Conservation (phyloP, 202 grass and related monocot genomes). For the Bolboschoenoplectus hybrid region DNA sequence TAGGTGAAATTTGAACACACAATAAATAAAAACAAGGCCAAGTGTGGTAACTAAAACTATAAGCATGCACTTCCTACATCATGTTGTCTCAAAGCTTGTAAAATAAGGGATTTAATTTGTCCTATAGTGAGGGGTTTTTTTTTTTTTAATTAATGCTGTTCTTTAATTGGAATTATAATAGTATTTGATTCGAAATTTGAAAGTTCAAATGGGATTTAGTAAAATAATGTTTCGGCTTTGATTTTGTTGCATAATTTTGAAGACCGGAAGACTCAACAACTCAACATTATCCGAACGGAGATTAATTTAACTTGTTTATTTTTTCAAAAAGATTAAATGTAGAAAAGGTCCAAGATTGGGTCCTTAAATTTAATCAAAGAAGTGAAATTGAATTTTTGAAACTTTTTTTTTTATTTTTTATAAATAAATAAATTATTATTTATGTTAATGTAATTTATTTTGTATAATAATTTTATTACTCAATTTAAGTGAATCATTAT, state of each 20-base stretch:
- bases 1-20: slow-evolving; percentile 15
- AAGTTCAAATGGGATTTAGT: slow-evolving; percentile 5
- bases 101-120: neutral
- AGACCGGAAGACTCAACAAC: neutral
- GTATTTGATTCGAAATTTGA: slow-evolving; percentile 2
- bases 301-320: neutral
- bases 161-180: neutral
- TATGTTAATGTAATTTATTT: no score
- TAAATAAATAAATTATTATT: neutral
- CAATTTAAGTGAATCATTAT: no score
- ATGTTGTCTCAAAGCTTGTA: slow-evolving; percentile 35
- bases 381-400: neutral
- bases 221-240: slow-evolving; percentile 21
- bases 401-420: neutral
- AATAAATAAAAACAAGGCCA: no score
- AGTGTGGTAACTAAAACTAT: neutral
- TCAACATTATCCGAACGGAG: neutral
- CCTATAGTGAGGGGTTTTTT: neutral
- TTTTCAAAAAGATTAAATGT: neutral
- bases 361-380: neutral
- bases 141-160: neutral
- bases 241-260: slow-evolving; percentile 7
- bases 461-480: no score
- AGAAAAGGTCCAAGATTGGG: neutral
- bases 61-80: slow-evolving; percentile 9